Base-by-base conservation (phyloP, 495 filamentous ascomycete genomes). In the Xylaria flabelliformis region DNA sequence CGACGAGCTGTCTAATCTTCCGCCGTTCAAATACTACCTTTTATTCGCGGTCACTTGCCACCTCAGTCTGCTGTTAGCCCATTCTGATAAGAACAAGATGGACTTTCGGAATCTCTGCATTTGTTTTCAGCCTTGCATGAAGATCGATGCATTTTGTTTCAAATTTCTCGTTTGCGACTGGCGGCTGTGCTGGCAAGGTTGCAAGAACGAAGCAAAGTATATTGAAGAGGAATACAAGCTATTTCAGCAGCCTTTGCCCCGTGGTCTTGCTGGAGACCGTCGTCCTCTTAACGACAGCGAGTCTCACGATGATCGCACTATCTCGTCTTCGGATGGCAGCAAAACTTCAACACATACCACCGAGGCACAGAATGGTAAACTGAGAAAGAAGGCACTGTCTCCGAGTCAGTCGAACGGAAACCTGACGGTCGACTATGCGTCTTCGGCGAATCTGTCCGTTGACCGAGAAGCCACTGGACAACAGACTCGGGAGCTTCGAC, bases 21-120 rank as follows among this genome's bases (percentile, higher is more conserved):
- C 94, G 4, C 94, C 94, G 0, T 97, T 93, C 83, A 94, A 97
- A 81, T 97, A 97, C 82, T 97, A 97, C 76, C 92, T 97, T 41
- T 90, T 97, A 58, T 97, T 97, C 80, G 94, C 94, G 73, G 96
- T 97, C 74, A 97, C 94, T 41, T 97, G 94, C 79, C 94, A 97
- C 74, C 89, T 97, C 46, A 94, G 92, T 77, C 88, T 97, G 4
- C 88, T 97, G 17, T 91, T 94, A 71, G 92, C 91, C 0, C 93
- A 95, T 77, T 89, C 91, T 39, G 93, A 93, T 44, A 92, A 92
- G 80, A 97, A 97, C 85, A 95, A 95, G 84, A 97, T 97, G 94
- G 91, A 94, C 79, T 97, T 94, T 79, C 88, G 90, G 74, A 97
- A 97, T 73, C 88, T 97, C 1, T 95, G 92, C 82, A 94, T 97